Evolutionary conservation across 164 flowering plant genomes (phyloP).

Genomic region (Vitis cinerea): DNA sequence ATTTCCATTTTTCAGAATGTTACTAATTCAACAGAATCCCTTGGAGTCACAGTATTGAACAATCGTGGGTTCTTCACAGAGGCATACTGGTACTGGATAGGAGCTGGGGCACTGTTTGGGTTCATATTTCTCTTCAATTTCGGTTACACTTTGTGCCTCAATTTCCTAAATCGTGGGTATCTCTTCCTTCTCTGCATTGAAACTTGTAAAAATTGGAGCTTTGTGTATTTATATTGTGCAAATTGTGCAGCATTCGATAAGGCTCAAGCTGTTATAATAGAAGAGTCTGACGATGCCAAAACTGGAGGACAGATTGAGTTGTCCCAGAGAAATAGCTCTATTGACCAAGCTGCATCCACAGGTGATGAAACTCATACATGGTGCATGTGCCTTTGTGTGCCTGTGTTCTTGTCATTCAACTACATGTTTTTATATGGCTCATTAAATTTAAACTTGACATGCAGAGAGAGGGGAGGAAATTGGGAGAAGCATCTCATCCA

Average conservation of each 20-base stretch:
- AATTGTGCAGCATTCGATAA: conserved; percentile 19
- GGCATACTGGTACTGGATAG: conserved; percentile 39
- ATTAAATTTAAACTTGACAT: no score
- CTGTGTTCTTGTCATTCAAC: neutral
- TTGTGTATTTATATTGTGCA: neutral
- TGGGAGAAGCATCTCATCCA: conserved; percentile 8
- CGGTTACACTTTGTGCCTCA: conserved; percentile 17
- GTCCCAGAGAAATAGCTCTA: conserved; percentile 5
- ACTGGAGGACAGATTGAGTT: conserved; percentile 14
- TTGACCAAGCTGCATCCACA: neutral
- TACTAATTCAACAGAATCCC: conserved; percentile 1
- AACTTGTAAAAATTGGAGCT: neutral
- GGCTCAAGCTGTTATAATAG: conserved; percentile 30
- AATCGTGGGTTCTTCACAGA: conserved; percentile 31
- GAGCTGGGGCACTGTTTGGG: conserved; percentile 27
- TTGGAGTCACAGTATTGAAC: conserved; percentile 26
- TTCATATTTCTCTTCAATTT: conserved; percentile 27
- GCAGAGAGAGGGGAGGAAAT: no score
- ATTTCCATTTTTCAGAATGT: conserved; percentile 1
- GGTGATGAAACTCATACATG: neutral
- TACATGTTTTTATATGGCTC: neutral
- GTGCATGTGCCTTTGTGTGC: neutral
- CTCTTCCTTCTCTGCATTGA: neutral
- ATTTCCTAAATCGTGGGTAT: conserved; percentile 31
- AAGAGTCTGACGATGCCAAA: conserved; percentile 17